Evolutionary conservation across 371 early-diverging fungal species (phyloP).

Genomic region (Rhizopus microsporus): DNA sequence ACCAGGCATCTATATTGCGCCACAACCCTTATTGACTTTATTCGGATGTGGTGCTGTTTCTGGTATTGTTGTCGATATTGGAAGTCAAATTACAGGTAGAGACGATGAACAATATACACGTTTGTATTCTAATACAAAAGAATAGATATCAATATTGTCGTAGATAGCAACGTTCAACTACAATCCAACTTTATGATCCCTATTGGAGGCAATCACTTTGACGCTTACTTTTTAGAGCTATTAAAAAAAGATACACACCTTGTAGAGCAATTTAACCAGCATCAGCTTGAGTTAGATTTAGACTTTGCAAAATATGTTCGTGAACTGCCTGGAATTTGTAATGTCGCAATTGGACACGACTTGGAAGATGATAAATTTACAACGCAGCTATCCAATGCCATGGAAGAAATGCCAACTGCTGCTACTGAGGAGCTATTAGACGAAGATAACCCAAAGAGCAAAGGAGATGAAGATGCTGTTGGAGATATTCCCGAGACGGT

Average conservation of each 20-base stretch:
- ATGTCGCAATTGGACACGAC: slow-evolving; percentile 51
- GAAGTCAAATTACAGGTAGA: slow-evolving; percentile 72
- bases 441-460: slow-evolving; percentile 18
- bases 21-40: slow-evolving; percentile 79
- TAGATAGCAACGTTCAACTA: slow-evolving; percentile 66
- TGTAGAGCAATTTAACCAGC: slow-evolving; percentile 39
- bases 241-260: slow-evolving; percentile 61
- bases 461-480: slow-evolving; percentile 8
- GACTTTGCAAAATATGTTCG: slow-evolving; percentile 63
- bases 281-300: slow-evolving; percentile 42
- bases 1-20: slow-evolving; percentile 82
- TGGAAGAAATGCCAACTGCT: slow-evolving; percentile 35
- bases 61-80: slow-evolving; percentile 90
- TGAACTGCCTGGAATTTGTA: slow-evolving; percentile 59
- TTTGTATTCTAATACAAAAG: not conserved
- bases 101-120: not conserved
- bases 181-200: slow-evolving; percentile 63
- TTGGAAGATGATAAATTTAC: slow-evolving; percentile 30
- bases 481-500: slow-evolving; percentile 16
- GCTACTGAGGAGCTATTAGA: slow-evolving; percentile 40
- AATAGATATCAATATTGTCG: slow-evolving; percentile 69
- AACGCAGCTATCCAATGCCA: slow-evolving; percentile 21
- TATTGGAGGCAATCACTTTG: slow-evolving; percentile 72
- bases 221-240: slow-evolving; percentile 56
- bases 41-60: slow-evolving; percentile 80